Percentiles rank a stretch among this genome's conserved stretches.
phyloP scores from a whole-genome alignment of 2,329 filamentous ascomycete genomes.

The Cryoendolithus antarcticus region DNA sequence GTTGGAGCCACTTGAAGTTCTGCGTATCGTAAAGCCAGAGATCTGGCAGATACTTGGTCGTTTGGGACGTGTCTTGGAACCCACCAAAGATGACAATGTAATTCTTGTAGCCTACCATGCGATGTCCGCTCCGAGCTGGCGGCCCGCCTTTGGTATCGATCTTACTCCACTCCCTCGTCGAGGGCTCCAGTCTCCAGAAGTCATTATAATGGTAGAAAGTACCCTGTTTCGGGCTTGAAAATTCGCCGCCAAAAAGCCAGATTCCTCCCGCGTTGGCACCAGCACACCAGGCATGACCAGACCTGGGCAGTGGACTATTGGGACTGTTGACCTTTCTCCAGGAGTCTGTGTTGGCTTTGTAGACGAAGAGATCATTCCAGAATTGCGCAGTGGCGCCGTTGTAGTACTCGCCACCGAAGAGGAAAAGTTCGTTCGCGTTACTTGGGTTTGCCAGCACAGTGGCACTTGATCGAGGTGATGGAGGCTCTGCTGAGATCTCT shows the following conservation, averaged over 20 bases:
- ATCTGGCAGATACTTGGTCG: slow-evolving; percentile 87
- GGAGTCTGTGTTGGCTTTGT: slow-evolving; percentile 70
- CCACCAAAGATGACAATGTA: slow-evolving; percentile 93
- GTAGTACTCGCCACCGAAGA: slow-evolving; percentile 93
- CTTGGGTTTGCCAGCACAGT: slow-evolving; percentile 75
- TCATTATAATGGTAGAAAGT: slow-evolving; percentile 99
- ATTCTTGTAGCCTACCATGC: slow-evolving; percentile 95
- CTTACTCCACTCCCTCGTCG: slow-evolving; percentile 77
- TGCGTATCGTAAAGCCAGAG: slow-evolving; percentile 92
- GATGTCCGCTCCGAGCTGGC: slow-evolving; percentile 68
- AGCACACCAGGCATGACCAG: slow-evolving; percentile 88
- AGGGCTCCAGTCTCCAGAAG: slow-evolving; percentile 86
- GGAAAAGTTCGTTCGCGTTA: slow-evolving; percentile 74
- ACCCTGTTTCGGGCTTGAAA: slow-evolving; percentile 90
- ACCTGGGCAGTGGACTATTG: slow-evolving; percentile 80
- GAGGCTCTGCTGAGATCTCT: slow-evolving; percentile 60
- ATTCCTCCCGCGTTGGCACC: slow-evolving; percentile 74
- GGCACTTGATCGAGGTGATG: slow-evolving; percentile 64
- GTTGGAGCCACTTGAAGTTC: slow-evolving; percentile 73
- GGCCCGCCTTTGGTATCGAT: slow-evolving; percentile 69
- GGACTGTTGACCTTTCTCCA: slow-evolving; percentile 86
- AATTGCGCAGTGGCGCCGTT: slow-evolving; percentile 74
- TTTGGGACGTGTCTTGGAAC: slow-evolving; percentile 91
- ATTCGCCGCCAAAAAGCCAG: slow-evolving; percentile 93
- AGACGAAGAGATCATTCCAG: slow-evolving; percentile 55